Conservation (phyloP, 176 grass and related monocot genomes). For the Musa itinerans region DNA sequence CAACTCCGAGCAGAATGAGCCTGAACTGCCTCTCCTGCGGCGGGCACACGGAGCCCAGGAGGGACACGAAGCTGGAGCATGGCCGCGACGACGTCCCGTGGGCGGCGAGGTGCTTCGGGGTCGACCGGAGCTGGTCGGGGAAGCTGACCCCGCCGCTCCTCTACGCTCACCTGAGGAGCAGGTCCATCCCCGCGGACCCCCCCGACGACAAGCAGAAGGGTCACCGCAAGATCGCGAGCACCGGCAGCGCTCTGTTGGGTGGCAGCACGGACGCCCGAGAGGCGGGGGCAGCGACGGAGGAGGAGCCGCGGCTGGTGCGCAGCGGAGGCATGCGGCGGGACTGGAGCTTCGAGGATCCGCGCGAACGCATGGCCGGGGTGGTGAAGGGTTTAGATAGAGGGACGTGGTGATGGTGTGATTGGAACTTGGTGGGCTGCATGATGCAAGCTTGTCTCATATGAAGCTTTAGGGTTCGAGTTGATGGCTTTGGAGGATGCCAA, state of each 20-base stretch:
- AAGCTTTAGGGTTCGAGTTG: no score
- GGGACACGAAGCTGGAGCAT: not conserved
- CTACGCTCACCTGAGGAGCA: constrained; percentile 7
- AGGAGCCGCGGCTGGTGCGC: constrained; percentile 37
- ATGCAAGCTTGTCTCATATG: no score
- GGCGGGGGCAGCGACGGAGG: not conserved
- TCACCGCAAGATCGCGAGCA: constrained; percentile 36
- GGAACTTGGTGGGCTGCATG: no score
- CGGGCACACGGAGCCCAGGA: not conserved
- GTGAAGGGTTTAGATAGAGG: not conserved
- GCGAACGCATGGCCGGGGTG: not conserved
- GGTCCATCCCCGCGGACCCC: not conserved
- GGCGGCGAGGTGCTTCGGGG: constrained; percentile 13
- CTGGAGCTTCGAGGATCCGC: constrained; percentile 79
- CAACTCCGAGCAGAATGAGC: not conserved
- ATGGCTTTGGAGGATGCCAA: no score
- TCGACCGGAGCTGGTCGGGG: constrained; percentile 24
- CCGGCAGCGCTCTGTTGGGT: constrained; percentile 13
- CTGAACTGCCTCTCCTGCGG: constrained; percentile 5
- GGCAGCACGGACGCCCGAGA: not conserved
- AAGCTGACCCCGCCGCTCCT: constrained; percentile 2
- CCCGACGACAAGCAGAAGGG: constrained; percentile 13
- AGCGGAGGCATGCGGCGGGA: constrained; percentile 54
- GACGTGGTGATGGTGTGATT: no score
- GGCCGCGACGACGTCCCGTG: not conserved